Base-by-base conservation (phyloP, 192 early-diverging fungal species). In the Funneliformis geosporum region DNA sequence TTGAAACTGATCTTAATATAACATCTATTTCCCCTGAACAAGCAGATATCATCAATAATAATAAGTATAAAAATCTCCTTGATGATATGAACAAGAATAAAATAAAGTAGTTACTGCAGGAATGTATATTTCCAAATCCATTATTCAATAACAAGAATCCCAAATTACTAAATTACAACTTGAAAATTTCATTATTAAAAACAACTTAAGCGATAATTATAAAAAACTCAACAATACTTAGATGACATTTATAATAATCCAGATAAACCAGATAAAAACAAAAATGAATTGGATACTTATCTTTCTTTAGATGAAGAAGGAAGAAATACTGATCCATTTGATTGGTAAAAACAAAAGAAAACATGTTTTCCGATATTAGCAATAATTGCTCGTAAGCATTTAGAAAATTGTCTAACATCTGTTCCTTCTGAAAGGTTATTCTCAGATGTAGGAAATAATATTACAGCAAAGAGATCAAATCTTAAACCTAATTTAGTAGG, bases 401-500 rank as follows among this genome's bases (percentile, higher is more conserved):
- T 25, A 7, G 60, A 9, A 23, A 25, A 0, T 62, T 27, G 21
- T 8, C 23, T 38, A 69, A 69, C 67, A 18, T 69, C 67, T 0
- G 67, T 69, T 33, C 33, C 38, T 2, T 69, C 67, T 8, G 67
- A 69, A 44, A 9, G 67, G 1, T 44, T 69, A 10, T 69, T 69
- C 4, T 69, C 39, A 42, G 33, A 69, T 39, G 67, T 44, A 33
- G 67, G 67, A 28, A 69, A 69, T n/a, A 39, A 69, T 39, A 69
- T 69, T 0, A 69, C 5, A 38, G 27, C 67, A 69, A 69, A 69
- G n/a, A 8, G 67, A 25, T 12, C 67, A 44, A 39, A n/a, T 38
- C 42, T 69, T 42, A 21, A 21, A 25, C 67, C 33, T 0, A 21
- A 69, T 5, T 69, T 69, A 38, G 67, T 69, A 39, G 21, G 42